phyloP scores from a whole-genome alignment of 108 stramenopile genomes.

The Skeletonema marinoi region DNA sequence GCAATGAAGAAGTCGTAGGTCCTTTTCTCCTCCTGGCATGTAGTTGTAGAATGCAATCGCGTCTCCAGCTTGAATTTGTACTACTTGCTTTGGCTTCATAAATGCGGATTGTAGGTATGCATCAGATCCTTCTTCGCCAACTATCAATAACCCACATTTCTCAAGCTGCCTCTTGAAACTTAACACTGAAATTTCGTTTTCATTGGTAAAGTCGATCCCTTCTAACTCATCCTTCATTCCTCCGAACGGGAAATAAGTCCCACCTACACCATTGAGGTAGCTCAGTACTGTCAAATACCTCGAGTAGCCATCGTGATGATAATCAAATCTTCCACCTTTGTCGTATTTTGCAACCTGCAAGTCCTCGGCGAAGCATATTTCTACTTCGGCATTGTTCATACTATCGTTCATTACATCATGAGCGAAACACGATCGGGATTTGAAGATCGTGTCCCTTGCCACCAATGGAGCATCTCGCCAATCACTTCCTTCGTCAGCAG shows the following conservation, averaged over 20 bases:
- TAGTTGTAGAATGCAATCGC: constrained; percentile 59
- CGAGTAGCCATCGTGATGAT: constrained; percentile 50
- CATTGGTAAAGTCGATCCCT: constrained; percentile 9
- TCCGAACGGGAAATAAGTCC: constrained; percentile 58
- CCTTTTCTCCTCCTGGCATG: constrained; percentile 26
- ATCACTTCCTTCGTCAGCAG: not conserved
- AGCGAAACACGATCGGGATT: constrained; percentile 14
- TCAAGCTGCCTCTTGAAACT: constrained; percentile 11
- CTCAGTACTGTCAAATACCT: constrained; percentile 51
- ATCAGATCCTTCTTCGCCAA: constrained; percentile 29
- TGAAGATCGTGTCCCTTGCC: constrained; percentile 10
- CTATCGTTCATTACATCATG: constrained; percentile 32
- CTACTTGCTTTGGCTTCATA: constrained; percentile 1
- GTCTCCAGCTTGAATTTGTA: constrained; percentile 46
- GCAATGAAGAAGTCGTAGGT: constrained; percentile 30
- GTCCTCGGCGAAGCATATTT: constrained; percentile 33
- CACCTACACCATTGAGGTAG: constrained; percentile 62
- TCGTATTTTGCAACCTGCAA: constrained; percentile 53
- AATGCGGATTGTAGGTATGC: constrained; percentile 2
- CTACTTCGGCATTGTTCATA: constrained; percentile 8
- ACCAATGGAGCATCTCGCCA: not conserved
- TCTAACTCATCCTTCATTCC: constrained; percentile 2
- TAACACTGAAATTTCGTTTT: constrained; percentile 4
- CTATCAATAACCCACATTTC: constrained; percentile 33
- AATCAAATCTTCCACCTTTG: constrained; percentile 37